Conservation (phyloP, 306 rosid genomes). For the Rosa multiflora region DNA sequence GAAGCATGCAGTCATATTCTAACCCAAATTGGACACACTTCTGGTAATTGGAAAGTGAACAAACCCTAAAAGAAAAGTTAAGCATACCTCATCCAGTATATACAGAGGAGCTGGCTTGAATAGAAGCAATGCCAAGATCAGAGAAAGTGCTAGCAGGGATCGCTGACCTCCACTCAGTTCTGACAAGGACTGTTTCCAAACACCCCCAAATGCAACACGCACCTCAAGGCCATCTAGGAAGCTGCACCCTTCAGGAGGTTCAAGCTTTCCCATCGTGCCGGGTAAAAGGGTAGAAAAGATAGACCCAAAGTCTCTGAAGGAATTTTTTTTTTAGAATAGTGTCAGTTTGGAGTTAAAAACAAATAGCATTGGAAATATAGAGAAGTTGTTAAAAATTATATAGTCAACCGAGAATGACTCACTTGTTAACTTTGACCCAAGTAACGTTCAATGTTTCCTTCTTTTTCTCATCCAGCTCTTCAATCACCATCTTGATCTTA, state of each 20-base stretch:
- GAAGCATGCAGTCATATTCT: neutral
- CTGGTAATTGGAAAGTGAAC: neutral
- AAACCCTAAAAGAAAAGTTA: conserved; percentile 10
- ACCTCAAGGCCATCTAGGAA: conserved; percentile 98
- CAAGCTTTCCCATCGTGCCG: conserved; percentile 94
- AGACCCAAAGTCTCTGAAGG: conserved; percentile 86
- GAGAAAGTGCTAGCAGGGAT: conserved; percentile 92
- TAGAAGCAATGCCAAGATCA: conserved; percentile 90
- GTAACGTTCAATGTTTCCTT: conserved; percentile 90
- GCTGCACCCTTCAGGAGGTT: conserved; percentile 92
- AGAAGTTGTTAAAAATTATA: neutral
- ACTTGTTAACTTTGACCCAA: conserved; percentile 91
- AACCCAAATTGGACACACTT: neutral
- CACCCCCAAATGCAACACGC: conserved; percentile 93
- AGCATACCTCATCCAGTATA: conserved; percentile 86
- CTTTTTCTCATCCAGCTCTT: conserved; percentile 97
- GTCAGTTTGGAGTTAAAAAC: conserved; percentile 11
- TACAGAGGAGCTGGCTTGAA: conserved; percentile 98
- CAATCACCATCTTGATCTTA: conserved; percentile 94
- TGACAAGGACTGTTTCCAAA: conserved; percentile 97
- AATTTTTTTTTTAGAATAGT: conserved; percentile 11
- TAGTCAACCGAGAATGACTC: conserved; percentile 20
- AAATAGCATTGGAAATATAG: conserved; percentile 16
- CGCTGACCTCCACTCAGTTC: conserved; percentile 99
- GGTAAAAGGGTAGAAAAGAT: conserved; percentile 91